Percentiles rank a stretch among this genome's conserved stretches.
phyloP scores from a whole-genome alignment of 2,329 filamentous ascomycete species.

The Exophiala calicioides region DNA sequence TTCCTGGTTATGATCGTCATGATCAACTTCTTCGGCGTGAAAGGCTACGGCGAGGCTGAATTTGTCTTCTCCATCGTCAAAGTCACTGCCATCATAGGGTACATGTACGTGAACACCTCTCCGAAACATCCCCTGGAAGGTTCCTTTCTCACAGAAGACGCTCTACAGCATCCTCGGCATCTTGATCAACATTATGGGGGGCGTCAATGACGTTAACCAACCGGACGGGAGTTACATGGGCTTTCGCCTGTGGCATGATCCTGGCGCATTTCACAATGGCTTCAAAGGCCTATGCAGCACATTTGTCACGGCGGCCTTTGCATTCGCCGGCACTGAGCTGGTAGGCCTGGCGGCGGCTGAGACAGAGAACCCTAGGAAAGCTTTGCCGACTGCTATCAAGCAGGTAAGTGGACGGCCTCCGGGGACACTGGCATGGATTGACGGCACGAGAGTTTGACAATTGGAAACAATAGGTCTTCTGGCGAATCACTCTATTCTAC shows the following conservation, averaged over 20 bases:
- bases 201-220: conserved; percentile 64
- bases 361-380: conserved; percentile 53
- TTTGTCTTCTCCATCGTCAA: conserved; percentile 81
- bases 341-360: conserved; percentile 57
- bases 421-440: too few species aligned
- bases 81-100: conserved; percentile 76
- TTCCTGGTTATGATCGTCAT: conserved; percentile 70
- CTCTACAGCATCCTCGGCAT: conserved; percentile 76
- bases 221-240: conserved; percentile 76
- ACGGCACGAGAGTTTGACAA: too few species aligned
- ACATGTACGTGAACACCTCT: conserved; percentile 62
- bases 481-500: conserved; percentile 54
- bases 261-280: conserved; percentile 50
- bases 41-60: conserved; percentile 80
- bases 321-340: conserved; percentile 58
- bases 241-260: conserved; percentile 67
- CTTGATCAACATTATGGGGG: conserved; percentile 67
- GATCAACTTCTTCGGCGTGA: conserved; percentile 82
- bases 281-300: conserved; percentile 58
- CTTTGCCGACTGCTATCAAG: conserved; percentile 50
- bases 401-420: too few species aligned
- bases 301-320: conserved; percentile 60
- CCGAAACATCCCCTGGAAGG: not conserved
- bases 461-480: conserved; percentile 46
- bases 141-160: conserved; percentile 11